Conservation (phyloP, 305 asterid species). For the Solanum hybrid region DNA sequence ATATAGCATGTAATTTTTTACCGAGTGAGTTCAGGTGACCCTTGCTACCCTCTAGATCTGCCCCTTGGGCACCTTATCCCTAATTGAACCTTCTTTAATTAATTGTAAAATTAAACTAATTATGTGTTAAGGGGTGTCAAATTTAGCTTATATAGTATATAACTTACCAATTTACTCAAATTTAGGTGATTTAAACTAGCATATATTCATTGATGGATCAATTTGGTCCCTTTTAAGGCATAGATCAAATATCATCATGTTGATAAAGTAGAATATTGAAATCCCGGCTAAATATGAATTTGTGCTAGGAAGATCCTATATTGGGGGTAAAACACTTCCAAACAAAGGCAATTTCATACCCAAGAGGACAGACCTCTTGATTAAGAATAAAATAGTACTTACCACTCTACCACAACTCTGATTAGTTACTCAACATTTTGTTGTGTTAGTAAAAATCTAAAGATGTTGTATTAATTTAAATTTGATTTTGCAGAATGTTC, state of each 20-base stretch:
- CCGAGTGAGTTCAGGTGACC: neutral
- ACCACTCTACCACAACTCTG: neutral
- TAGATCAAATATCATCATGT: no score
- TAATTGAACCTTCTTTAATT: neutral
- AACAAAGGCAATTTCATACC: fast-evolving
- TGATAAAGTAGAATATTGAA: no score
- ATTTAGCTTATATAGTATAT: neutral
- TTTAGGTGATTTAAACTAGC: neutral
- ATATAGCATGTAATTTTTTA: no score
- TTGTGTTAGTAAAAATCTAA: neutral
- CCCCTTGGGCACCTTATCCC: neutral
- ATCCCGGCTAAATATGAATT: no score
- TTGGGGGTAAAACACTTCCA: fast-evolving
- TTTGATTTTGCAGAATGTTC: slow-evolving; percentile 50
- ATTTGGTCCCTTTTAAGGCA: neutral
- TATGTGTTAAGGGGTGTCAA: neutral
- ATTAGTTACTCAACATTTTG: neutral
- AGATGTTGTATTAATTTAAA: neutral
- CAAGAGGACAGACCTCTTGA: no score
- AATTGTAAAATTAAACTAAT: neutral
- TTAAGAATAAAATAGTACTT: no score
- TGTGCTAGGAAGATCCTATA: no score
- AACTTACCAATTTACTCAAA: neutral
- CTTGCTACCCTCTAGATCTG: no score
- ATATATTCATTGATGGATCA: neutral